phyloP scores from a whole-genome alignment of 345 rosid genomes.

The Brassica carinata region DNA sequence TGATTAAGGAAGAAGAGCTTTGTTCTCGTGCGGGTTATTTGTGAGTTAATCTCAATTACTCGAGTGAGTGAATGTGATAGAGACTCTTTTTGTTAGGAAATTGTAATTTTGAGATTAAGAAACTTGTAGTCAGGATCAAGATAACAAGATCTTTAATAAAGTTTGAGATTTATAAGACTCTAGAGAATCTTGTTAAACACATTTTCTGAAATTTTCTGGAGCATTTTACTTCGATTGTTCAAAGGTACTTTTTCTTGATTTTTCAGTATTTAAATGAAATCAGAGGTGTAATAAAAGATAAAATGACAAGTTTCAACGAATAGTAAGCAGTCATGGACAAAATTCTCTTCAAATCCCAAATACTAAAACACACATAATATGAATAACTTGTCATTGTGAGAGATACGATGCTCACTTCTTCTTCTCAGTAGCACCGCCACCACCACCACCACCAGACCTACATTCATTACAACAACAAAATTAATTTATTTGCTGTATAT shows the following conservation, averaged over 20 bases:
- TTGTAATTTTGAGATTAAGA: too few relatives aligned
- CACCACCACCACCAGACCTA: constrained; percentile 48
- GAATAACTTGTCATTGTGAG: background rate
- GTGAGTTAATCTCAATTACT: too few relatives aligned
- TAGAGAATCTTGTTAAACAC: too few relatives aligned
- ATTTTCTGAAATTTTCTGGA: background rate
- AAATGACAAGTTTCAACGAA: constrained; percentile 10
- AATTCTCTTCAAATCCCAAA: constrained; percentile 16
- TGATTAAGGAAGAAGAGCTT: too few relatives aligned
- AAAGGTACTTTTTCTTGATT: background rate
- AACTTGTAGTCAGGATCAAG: too few relatives aligned
- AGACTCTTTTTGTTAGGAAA: too few relatives aligned
- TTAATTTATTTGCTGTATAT: background rate
- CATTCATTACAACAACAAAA: background rate
- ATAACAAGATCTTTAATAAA: too few relatives aligned
- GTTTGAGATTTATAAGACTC: too few relatives aligned
- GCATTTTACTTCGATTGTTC: background rate
- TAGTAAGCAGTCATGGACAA: background rate
- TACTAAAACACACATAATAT: background rate
- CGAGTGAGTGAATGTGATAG: too few relatives aligned
- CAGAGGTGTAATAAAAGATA: background rate
- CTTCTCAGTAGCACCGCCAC: constrained; percentile 40
- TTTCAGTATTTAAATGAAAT: background rate
- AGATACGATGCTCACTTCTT: constrained; percentile 29
- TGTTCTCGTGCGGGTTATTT: too few relatives aligned